Evolutionary conservation across 371 early-diverging fungal genomes (phyloP), one percentile per base, ranked within the genome.

Genomic region (Mucor ambiguus): DNA sequence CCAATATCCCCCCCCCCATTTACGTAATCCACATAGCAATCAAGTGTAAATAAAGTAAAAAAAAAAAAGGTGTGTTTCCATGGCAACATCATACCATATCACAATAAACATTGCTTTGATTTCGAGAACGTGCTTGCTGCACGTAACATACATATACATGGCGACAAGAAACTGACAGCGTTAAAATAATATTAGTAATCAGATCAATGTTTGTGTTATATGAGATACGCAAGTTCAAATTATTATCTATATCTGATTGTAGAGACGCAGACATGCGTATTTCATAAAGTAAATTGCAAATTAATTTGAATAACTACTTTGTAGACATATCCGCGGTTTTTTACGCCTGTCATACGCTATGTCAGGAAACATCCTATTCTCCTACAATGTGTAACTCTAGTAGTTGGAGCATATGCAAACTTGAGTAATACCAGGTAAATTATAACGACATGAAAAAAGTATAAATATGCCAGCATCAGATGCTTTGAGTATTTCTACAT

Each of bases 261-360:
- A n/a, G 22, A 20, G 22, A 46, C 10, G n/a, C 6, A 46, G 22
- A 46, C 46, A 46, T 46, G 46, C 22, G 20, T 9, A 46, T 22
- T 22, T 46, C 10, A 46, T 22, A 46, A 46, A 46, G 22, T 20
- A 46, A 46, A 22, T 46, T 46, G 24, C 24, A 46, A 46, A 46
- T 20, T 46, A 46, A 46, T 26, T 54, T 54, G 29, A 54, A 54
- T 54, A 30, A 54, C 54, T n/a, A 54, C 29, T 54, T 28, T 54
- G 29, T 54, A 54, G 29, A 29, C 14, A 11, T 54, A 54, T 2
- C 54, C 54, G 54, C 54, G 54, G 54, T 26, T 54, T 54, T 54
- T 54, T 26, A 9, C 49, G 6, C 18, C 29, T 54, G 54, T 54
- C 26, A 54, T 54, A 54, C 52, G 38, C 54, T 3, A 4, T 29